Evolutionary conservation across 345 rosid genomes (phyloP), one percentile per base, ranked within the genome.

Genomic region (Gossypium australe): DNA sequence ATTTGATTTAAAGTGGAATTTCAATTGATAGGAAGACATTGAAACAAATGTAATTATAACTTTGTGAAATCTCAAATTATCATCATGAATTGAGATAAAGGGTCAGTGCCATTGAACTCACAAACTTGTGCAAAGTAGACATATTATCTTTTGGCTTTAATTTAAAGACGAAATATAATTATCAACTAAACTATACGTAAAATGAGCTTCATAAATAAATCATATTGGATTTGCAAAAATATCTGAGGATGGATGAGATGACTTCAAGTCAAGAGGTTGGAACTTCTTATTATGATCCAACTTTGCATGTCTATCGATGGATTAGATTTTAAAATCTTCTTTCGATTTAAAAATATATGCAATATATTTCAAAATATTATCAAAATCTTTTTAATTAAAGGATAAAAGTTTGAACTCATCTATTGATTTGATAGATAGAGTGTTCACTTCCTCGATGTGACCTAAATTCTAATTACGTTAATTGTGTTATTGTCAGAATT

Each of bases 401-500:
- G 38, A 0, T 4, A 34, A 34, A 34, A 29, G 38, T 29, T 29
- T 29, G 6, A 29, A 29, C 0, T 29, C 1, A 4, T 29, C 1
- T 4, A 1, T 29, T 29, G 1, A 29, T 29, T 29, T 29, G 0
- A 29, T 29, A 4, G 5, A 29, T 29, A 29, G 0, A 4, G 4
- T 29, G 34, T 29, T 29, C 4, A 29, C 0, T 0, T 0, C 0
- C 0, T 0, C 3, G 0, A 0, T 29, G 38, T 4, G 6, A 0
- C 5, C 1, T 29, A 0, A 29, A 34, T 5, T 5, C 1, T 7
- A 34, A 1, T 34, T 34, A 29, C 1, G 0, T 0, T 34, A 34
- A 34, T 34, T 4, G 0, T 34, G 6, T 3, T 34, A 4, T 0
- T 3, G 0, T 29, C 1, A 29, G 0, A 29, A 29, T 3, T 29